Conservation (phyloP, 164 flowering plant species). For the Piper longum region DNA sequence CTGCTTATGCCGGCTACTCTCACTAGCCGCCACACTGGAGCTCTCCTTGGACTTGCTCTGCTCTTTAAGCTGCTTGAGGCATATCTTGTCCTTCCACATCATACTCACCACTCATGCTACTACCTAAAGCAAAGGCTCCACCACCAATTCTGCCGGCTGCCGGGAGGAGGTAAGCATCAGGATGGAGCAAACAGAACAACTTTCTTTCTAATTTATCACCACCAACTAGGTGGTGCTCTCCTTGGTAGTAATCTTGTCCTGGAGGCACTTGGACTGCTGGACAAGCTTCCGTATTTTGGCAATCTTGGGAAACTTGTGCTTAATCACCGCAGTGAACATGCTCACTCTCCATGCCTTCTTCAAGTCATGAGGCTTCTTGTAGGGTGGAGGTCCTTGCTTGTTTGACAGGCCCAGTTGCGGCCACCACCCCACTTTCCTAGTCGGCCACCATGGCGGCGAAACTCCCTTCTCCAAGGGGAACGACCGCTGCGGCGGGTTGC, state of each 20-base stretch:
- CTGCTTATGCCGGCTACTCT: too few relatives aligned
- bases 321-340: conserved; percentile 59
- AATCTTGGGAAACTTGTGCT: conserved; percentile 59
- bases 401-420: conserved; percentile 34
- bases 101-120: conserved; percentile 18
- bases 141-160: conserved; percentile 3
- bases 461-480: conserved; percentile 61
- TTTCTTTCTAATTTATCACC: conserved; percentile 47
- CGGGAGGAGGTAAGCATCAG: conserved; percentile 33
- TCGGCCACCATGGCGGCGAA: conserved; percentile 77
- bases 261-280: conserved; percentile 61
- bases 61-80: too few relatives aligned
- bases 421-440: conserved; percentile 67
- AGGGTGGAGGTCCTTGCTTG: conserved; percentile 54
- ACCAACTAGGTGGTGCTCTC: conserved; percentile 60
- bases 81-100: conserved; percentile 23
- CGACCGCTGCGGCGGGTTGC: conserved; percentile 68
- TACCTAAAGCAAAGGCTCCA: conserved; percentile 16
- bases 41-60: too few relatives aligned
- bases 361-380: conserved; percentile 70
- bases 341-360: conserved; percentile 68
- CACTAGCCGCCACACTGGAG: too few relatives aligned
- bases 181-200: conserved; percentile 29
- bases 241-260: conserved; percentile 66
- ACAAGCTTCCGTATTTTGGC: conserved; percentile 57